Conservation (phyloP, 2,329 filamentous ascomycete genomes). For the Phaeoacremonium minimum region DNA sequence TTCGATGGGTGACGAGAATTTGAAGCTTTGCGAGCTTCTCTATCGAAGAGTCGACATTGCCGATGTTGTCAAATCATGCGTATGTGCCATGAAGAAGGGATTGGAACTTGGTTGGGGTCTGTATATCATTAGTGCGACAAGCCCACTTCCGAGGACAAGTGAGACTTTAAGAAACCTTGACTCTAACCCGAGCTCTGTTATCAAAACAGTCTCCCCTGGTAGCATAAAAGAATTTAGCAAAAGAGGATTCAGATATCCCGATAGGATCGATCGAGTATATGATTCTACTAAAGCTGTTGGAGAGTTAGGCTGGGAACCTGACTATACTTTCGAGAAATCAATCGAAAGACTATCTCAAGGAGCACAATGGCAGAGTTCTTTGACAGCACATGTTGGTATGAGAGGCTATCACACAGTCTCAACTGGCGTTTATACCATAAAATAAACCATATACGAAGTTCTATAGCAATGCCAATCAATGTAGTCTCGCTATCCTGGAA, state of each 20-base stretch:
- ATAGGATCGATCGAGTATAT: conserved; percentile 38
- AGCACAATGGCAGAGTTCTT: conserved; percentile 31
- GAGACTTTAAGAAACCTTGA: conserved; percentile 27
- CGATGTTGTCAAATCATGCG: conserved; percentile 36
- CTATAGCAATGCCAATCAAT: too few species aligned
- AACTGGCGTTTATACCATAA: conserved; percentile 36
- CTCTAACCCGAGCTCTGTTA: conserved; percentile 21
- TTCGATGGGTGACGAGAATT: conserved; percentile 32
- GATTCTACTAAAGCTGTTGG: conserved; percentile 33
- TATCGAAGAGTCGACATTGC: conserved; percentile 38
- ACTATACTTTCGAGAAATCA: conserved; percentile 31
- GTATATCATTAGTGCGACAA: conserved; percentile 39
- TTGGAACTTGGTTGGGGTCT: conserved; percentile 26
- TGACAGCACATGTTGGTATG: conserved; percentile 33
- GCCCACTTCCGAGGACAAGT: conserved; percentile 27
- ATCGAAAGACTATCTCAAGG: conserved; percentile 28
- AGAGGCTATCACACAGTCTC: conserved; percentile 37
- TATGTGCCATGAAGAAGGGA: conserved; percentile 30
- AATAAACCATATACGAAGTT: too few species aligned
- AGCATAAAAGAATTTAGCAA: conserved; percentile 22
- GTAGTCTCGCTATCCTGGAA: too few species aligned
- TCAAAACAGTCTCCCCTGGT: conserved; percentile 19
- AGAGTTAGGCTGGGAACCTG: conserved; percentile 36
- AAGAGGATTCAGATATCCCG: conserved; percentile 29
- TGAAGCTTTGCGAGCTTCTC: conserved; percentile 42